Evolutionary conservation across 2,329 filamentous ascomycete genomes (phyloP).

Genomic region (Paraphaeosphaeria minitans): DNA sequence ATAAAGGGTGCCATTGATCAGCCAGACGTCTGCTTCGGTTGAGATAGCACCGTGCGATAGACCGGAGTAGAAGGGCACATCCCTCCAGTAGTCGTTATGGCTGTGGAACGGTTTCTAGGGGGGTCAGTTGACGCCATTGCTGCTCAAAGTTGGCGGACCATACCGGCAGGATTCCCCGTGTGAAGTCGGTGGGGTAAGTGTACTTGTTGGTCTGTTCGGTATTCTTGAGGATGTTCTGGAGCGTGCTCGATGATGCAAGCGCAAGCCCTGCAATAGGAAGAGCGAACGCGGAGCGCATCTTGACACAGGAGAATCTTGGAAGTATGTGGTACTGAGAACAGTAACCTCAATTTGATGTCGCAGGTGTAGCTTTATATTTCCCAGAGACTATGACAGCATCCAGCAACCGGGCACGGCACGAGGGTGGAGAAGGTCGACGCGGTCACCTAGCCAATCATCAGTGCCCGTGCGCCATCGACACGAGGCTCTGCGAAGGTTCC

Average conservation of each 20-base stretch:
- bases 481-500: neutral
- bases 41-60: conserved; percentile 62
- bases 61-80: conserved; percentile 56
- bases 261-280: conserved; percentile 21
- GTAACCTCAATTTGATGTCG: neutral
- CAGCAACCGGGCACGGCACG: conserved; percentile 1
- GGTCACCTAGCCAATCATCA: conserved; percentile 16
- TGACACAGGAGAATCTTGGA: neutral
- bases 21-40: conserved; percentile 66
- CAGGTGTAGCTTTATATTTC: conserved; percentile 1
- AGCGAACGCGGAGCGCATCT: conserved; percentile 29
- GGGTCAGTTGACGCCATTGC: conserved; percentile 10
- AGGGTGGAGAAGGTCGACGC: conserved; percentile 6
- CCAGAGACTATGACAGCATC: neutral
- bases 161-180: conserved; percentile 63
- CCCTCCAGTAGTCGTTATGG: conserved; percentile 66
- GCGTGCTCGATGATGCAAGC: conserved; percentile 46
- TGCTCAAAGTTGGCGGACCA: conserved; percentile 20
- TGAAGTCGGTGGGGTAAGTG: conserved; percentile 66
- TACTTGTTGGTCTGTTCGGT: conserved; percentile 60
- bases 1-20: conserved; percentile 61
- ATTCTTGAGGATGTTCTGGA: conserved; percentile 62
- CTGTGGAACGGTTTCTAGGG: conserved; percentile 59
- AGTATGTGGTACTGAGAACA: too few species aligned
- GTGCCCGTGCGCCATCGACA: conserved; percentile 10